Evolutionary conservation across 495 filamentous ascomycete genomes (phyloP).

Genomic region (Penicillium ucsense): DNA sequence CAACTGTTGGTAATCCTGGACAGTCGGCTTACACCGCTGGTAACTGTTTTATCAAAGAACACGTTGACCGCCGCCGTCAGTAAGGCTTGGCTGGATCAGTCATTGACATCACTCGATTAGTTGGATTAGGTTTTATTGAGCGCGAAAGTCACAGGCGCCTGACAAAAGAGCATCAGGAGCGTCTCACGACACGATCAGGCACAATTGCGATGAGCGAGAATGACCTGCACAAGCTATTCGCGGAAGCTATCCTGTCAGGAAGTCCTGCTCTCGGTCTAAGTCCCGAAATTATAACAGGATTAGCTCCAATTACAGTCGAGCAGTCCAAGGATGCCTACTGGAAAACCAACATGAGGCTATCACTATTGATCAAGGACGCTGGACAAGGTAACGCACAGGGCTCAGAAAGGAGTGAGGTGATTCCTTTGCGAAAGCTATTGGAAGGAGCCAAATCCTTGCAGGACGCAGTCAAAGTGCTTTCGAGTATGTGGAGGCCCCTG

Average conservation of each 20-base stretch:
- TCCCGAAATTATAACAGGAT: slow-evolving; percentile 1
- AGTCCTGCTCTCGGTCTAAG: not conserved
- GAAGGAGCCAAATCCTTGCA: too few species aligned
- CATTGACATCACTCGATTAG: slow-evolving; percentile 9
- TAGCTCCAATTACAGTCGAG: not conserved
- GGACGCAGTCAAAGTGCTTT: too few species aligned
- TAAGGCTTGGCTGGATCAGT: not conserved
- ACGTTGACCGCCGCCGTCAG: not conserved
- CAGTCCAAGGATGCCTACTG: too few species aligned
- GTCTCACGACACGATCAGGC: not conserved
- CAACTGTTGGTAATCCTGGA: not conserved
- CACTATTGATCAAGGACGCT: too few species aligned
- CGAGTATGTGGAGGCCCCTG: too few species aligned
- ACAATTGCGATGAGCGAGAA: slow-evolving; percentile 19
- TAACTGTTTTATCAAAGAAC: not conserved
- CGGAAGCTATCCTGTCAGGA: slow-evolving; percentile 11
- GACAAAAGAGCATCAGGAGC: not conserved
- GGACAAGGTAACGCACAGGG: too few species aligned
- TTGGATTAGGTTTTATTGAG: slow-evolving; percentile 40
- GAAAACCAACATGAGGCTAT: too few species aligned
- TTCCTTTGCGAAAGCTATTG: too few species aligned
- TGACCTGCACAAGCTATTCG: slow-evolving; percentile 38
- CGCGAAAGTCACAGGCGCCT: not conserved
- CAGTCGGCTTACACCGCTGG: not conserved
- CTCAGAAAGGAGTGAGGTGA: too few species aligned